These are phyloP conservation scores for Auricularia heimuer DNA, from an alignment of 768 basidiomycete genomes.

Conservation along the genomic window DNA sequence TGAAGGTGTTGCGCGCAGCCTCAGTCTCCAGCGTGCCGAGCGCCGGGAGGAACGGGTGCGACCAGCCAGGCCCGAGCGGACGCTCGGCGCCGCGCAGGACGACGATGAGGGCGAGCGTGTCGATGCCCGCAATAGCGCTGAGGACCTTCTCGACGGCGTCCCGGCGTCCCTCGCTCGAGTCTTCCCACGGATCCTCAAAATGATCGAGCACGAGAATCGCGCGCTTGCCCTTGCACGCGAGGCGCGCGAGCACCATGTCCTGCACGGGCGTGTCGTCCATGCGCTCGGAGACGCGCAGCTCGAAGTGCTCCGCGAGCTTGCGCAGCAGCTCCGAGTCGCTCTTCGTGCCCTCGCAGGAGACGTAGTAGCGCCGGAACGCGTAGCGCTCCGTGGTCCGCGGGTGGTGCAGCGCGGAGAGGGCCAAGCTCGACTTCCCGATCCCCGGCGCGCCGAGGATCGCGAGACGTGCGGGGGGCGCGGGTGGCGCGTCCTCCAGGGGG, in stretches of 20 bases:
- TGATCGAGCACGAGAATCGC: slow-evolving; percentile 3
- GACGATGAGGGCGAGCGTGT: background rate
- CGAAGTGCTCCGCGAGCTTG: background rate
- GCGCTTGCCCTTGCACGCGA: background rate
- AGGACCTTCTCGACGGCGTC: background rate
- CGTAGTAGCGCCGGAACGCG: background rate
- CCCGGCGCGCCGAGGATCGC: background rate
- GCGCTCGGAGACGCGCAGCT: background rate
- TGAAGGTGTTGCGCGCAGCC: background rate
- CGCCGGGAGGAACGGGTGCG: background rate
- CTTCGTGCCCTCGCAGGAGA: background rate
- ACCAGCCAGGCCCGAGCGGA: background rate
- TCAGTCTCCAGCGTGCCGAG: background rate
- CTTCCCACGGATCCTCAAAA: background rate
- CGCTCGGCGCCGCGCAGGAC: background rate
- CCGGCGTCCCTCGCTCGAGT: background rate
- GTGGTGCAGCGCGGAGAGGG: slow-evolving; percentile 1
- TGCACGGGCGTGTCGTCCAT: background rate
- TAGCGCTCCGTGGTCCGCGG: background rate
- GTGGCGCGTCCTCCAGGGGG: background rate
- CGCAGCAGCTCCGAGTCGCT: background rate
- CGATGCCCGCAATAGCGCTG: background rate
- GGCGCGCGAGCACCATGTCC: background rate
- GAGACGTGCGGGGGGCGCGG: background rate
- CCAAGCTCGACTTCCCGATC: slow-evolving; percentile 2